These are phyloP conservation scores for Geotrichum aggregatum DNA, from an alignment of 1,139 yeast genomes.

Conservation along the genomic window DNA sequence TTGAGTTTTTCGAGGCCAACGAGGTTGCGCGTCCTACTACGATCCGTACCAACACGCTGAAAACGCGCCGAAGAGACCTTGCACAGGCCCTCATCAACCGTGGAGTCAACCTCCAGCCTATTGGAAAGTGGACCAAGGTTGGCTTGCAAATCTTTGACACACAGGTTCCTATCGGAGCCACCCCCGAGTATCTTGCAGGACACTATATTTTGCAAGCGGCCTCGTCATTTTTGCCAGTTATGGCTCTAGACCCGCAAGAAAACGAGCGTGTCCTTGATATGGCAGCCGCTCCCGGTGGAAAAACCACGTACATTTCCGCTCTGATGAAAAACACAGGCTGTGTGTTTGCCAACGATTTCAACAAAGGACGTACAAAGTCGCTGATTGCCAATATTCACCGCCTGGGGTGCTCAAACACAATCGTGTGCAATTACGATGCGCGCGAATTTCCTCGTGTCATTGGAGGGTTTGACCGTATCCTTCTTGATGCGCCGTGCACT, in stretches of 20 bases:
- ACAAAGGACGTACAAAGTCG: constrained; percentile 92
- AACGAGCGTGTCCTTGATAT: constrained; percentile 92
- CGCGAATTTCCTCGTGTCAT: constrained; percentile 97
- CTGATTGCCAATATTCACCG: constrained; percentile 96
- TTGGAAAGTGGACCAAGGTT: constrained; percentile 96
- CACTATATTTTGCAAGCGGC: constrained; percentile 98
- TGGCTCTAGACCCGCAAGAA: constrained; percentile 96
- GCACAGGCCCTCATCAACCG: constrained; percentile 93
- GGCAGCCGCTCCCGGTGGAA: constrained; percentile 99
- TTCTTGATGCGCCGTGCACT: constrained; percentile 97
- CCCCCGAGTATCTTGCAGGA: constrained; percentile 97
- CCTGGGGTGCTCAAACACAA: constrained; percentile 91
- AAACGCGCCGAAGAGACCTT: constrained; percentile 90
- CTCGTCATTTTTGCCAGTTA: constrained; percentile 92
- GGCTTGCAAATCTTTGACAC: constrained; percentile 96
- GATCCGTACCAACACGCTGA: constrained; percentile 91
- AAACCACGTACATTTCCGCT: constrained; percentile 93
- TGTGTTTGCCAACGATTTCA: constrained; percentile 94
- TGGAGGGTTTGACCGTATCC: constrained; percentile 94
- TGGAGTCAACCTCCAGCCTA: constrained; percentile 95
- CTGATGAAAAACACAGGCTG: constrained; percentile 97
- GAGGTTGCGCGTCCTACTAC: constrained; percentile 96
- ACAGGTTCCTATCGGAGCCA: constrained; percentile 98
- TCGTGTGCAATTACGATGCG: constrained; percentile 96
- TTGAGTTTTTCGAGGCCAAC: constrained; percentile 97